These are phyloP conservation scores for Penicillium flavigenum DNA, from an alignment of 495 filamentous ascomycete genomes.

Conservation along the genomic window DNA sequence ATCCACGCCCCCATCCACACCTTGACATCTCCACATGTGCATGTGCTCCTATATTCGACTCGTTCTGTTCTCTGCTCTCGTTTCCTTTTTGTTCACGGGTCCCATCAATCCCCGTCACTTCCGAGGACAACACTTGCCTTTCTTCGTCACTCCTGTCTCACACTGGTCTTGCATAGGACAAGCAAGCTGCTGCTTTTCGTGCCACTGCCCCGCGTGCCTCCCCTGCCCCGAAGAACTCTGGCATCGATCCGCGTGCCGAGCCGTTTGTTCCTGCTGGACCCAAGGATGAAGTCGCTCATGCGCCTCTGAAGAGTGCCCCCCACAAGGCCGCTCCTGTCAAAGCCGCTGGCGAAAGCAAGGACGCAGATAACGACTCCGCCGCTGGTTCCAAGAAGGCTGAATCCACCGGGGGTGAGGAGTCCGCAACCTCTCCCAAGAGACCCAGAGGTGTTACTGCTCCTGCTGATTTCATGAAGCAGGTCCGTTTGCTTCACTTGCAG, in stretches of 20 bases:
- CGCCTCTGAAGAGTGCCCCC: not conserved
- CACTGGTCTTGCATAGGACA: not conserved
- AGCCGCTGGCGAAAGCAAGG: not conserved
- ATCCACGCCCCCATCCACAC: not conserved
- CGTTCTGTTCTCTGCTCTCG: not conserved
- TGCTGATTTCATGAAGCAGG: conserved; percentile 1
- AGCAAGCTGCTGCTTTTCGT: not conserved
- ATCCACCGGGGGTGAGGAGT: not conserved
- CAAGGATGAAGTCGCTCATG: not conserved
- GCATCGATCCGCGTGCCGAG: not conserved
- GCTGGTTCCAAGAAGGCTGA: not conserved
- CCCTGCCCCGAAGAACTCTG: not conserved
- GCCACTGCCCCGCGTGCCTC: not conserved
- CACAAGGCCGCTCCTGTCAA: not conserved
- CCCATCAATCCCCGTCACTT: not conserved
- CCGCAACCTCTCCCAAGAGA: not conserved
- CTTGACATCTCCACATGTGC: not conserved
- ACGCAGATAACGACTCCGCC: not conserved
- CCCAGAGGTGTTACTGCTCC: conserved; percentile 1
- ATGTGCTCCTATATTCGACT: not conserved
- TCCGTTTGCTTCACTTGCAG: not conserved
- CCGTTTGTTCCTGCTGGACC: not conserved
- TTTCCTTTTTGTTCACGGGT: not conserved
- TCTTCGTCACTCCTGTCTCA: not conserved
- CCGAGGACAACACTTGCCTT: not conserved